Base-by-base conservation (phyloP, 179 eudicot genomes). In the Corrigiola litoralis region DNA sequence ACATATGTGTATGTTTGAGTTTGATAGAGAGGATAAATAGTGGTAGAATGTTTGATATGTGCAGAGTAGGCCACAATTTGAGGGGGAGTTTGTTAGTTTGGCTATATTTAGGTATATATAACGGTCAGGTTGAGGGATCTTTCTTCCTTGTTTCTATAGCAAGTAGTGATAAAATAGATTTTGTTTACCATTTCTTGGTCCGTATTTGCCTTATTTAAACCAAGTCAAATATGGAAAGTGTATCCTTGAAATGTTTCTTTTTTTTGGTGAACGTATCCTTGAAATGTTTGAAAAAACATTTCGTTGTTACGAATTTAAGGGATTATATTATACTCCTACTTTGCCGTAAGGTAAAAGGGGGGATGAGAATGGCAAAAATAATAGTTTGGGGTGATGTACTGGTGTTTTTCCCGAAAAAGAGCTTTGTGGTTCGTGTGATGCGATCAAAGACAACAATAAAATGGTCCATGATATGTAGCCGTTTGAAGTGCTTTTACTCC, bases 41-140 rank as follows among this genome's bases (percentile, higher is more conserved):
- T 16, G 17, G 20, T 36, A 17, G 12, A 56, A 32, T n/a, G n/a
- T n/a, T n/a, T n/a, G n/a, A n/a, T n/a, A n/a, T n/a, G n/a, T n/a
- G n/a, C n/a, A n/a, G n/a, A n/a, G n/a, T n/a, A 56, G 44, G 6
- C 27, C 45, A 33, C 62, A 37, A 9, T 61, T 32, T 38, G 57
- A 18, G 50, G 41, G 45, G 51, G 29, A 53, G 28, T 42, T 34
- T 23, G 68, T 61, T 41, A 31, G 1, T 21, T 32, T 50, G 11
- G 48, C 32, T 62, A 63, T 44, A 42, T 63, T 44, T 42, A 47
- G 57, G 23, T 70, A 54, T 63, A 42, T 70, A 70, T 70, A 62
- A 54, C 59, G 49, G 52, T 32, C 42, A 56, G 20, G 4, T 56
- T 9, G 18, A 8, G 25, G 38, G 36, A 2, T n/a, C 24, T 32